Evolutionary conservation across 768 basidiomycete species (phyloP), one percentile per base, ranked within the genome.

Genomic region (Austroboletus festivus): DNA sequence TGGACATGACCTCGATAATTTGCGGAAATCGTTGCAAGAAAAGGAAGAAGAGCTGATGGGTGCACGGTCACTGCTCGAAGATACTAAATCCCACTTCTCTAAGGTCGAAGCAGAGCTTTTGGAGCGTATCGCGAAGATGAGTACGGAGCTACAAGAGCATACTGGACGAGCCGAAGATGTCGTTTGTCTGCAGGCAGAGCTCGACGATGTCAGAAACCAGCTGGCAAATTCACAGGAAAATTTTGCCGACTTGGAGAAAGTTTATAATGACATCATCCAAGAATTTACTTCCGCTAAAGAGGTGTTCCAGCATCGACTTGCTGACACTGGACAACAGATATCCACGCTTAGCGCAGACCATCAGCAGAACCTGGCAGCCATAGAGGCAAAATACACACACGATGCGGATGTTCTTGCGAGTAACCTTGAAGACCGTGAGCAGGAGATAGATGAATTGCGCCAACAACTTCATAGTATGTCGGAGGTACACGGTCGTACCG

Each of bases 401-500:
- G 53, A 71, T 34, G 59, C 63, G 16, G 62, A 66, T 18, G 58
- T 73, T 35, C 67, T 79, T 20, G 67, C 74, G 21, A 58, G 62
- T 23, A 65, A 68, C 21, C 63, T 68, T 26, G 66, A 71, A 40
- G 73, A 73, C 46, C 71, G 68, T 19, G 63, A 68, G 39, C 65
- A 64, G 22, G 61, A 69, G n/a, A 19, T 57, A 13, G 53, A 68
- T 30, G 51, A 59, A 7, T 62, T 80, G 31, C 63, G 65, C 41
- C 51, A 53, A 37, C 66, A 72, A 30, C 62, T 83, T 5, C 69
- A 71, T 54, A 61, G 71, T 7, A 68, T 76, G 48, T 58, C 61
- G 6, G 66, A 70, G 28, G 61, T 56, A 22, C 72, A 70, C 20
- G 54, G 50, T 41, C 52, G 55, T 28, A 69, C 71, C 22, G 64